Base-by-base conservation (phyloP, 2,329 filamentous ascomycete genomes). In the Helicocarpus griseus region DNA sequence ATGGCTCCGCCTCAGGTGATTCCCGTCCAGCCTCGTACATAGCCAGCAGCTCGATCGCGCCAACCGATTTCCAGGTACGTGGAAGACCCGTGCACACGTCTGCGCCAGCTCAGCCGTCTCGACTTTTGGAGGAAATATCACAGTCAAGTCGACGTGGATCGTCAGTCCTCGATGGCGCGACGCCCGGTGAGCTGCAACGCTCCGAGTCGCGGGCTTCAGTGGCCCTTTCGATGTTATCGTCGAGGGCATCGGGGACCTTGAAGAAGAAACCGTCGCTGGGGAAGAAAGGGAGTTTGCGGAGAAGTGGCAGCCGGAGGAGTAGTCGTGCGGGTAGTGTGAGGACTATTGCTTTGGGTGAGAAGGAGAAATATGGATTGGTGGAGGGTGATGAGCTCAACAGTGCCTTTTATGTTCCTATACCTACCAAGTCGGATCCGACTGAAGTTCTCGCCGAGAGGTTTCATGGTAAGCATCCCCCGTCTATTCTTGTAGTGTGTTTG, bases 321-420 rank as follows among this genome's bases (percentile, higher is more conserved):
- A 80, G 87, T 70, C 85, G 83, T 63, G 88, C 90, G 26, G 90
- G 89, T 51, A 95, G 89, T 65, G 88, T 96, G 48, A 82, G 83
- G 60, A 94, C 89, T 61, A 75, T 95, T 52, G 82, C 79, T 24
- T 72, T 89, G 52, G 86, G 87, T 53, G 82, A 86, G 54, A 79
- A 73, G 48, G 71, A 74, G 55, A 73, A 71, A 54, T 74, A 47
- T 31, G 59, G 60, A 24, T 57, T 60, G 40, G 66, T 67, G 26
- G 72, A 76, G 4, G 76, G 76, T 28, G 84, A 88, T 54, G 77
- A 80, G 54, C 75, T 78, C 58, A 86, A 90, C 65, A 96, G 87
- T 69, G 88, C 86, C 40, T 96, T 96, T 66, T 85, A 83, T 66
- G 89, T 89, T 46, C 93, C 93, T 1, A 85, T 98, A 31, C 93